These are phyloP conservation scores for Podospora anserina DNA, from an alignment of 495 filamentous ascomycete genomes.

Conservation along the genomic window DNA sequence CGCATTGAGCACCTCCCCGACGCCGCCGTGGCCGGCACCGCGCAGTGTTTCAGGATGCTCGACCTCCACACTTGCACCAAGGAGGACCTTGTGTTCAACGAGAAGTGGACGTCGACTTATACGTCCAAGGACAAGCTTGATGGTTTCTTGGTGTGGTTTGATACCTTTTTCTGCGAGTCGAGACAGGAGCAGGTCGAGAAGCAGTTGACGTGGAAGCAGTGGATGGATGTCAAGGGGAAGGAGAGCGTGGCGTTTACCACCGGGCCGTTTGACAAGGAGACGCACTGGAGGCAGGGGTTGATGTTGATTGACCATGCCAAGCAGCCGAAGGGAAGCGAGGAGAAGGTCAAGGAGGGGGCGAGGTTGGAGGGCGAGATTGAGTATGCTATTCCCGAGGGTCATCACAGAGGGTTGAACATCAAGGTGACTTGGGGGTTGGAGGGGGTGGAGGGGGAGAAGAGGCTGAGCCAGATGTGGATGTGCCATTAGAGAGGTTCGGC, in stretches of 20 bases:
- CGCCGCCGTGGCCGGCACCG: conserved; percentile 75
- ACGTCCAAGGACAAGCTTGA: conserved; percentile 52
- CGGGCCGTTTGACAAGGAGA: conserved; percentile 71
- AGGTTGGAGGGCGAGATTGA: conserved; percentile 45
- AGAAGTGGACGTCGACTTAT: conserved; percentile 54
- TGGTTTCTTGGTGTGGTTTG: conserved; percentile 76
- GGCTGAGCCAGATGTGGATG: conserved; percentile 44
- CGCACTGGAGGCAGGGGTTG: conserved; percentile 86
- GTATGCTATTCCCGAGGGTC: conserved; percentile 46
- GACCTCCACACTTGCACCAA: conserved; percentile 76
- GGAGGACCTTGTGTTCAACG: conserved; percentile 72
- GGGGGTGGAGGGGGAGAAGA: conserved; percentile 25
- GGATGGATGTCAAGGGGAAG: conserved; percentile 26
- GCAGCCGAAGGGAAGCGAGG: conserved; percentile 27
- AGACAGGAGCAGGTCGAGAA: conserved; percentile 34
- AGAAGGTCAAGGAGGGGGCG: conserved; percentile 31
- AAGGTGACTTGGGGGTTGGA: conserved; percentile 41
- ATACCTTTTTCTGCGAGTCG: conserved; percentile 67
- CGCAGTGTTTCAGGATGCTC: conserved; percentile 65
- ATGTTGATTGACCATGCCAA: conserved; percentile 32
- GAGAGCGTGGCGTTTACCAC: conserved; percentile 69
- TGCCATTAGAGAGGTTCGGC: conserved; percentile 27
- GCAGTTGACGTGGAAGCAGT: conserved; percentile 29
- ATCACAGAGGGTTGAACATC: conserved; percentile 47
- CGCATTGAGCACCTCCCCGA: conserved; percentile 79